phyloP scores from a whole-genome alignment of 345 rosid species.

The Corchorus olitorius region DNA sequence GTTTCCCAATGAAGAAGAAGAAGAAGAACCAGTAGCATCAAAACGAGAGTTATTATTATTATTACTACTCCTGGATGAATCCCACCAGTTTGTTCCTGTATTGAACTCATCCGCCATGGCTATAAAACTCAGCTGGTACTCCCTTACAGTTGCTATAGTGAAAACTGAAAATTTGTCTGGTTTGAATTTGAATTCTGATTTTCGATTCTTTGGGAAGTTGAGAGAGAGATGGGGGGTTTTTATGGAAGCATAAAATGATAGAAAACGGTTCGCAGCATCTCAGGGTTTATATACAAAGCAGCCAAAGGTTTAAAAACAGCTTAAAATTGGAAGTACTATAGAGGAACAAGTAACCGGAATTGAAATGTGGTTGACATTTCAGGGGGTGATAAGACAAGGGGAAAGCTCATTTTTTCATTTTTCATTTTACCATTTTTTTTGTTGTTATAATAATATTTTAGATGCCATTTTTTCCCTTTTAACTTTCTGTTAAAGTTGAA shows the following conservation, averaged over 20 bases:
- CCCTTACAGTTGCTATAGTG: neutral
- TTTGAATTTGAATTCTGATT: neutral
- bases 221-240: neutral
- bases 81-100: constrained; percentile 67
- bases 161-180: neutral
- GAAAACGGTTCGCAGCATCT: constrained; percentile 42
- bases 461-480: neutral
- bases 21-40: constrained; percentile 43
- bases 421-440: neutral
- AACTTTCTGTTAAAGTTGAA: neutral
- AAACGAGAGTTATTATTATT: constrained; percentile 28
- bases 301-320: constrained; percentile 4
- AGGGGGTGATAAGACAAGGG: constrained; percentile 32
- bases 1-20: constrained; percentile 58
- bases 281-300: constrained; percentile 28
- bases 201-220: neutral
- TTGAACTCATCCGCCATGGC: constrained; percentile 71
- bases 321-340: constrained; percentile 4
- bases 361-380: constrained; percentile 50
- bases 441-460: neutral
- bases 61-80: constrained; percentile 37
- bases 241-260: constrained; percentile 53
- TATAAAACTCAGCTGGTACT: constrained; percentile 12
- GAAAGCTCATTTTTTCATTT: constrained; percentile 39
- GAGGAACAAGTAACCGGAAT: constrained; percentile 25